Evolutionary conservation across 1,284 basidiomycete genomes (phyloP).

Genomic region (Ustilago loliicola): DNA sequence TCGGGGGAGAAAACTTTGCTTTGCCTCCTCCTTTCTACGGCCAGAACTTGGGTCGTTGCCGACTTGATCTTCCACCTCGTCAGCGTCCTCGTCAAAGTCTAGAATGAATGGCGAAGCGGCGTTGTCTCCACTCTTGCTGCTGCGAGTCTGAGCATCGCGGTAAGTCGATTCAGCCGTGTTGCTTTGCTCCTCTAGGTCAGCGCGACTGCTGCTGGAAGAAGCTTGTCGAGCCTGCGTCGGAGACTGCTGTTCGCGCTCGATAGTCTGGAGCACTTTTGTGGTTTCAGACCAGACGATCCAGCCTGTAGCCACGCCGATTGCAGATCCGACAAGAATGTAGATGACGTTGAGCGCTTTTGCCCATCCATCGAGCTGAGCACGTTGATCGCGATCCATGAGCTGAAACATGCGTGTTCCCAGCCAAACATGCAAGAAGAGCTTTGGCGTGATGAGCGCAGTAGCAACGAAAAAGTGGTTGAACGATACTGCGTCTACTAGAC

Average conservation of each 20-base stretch:
- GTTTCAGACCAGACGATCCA: slow-evolving; percentile 52
- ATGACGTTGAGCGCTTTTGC: slow-evolving; percentile 44
- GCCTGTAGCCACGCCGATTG: slow-evolving; percentile 37
- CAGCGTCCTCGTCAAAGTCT: slow-evolving; percentile 25
- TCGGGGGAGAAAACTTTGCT: slow-evolving; percentile 20
- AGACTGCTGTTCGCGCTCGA: slow-evolving; percentile 22
- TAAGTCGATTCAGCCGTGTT: slow-evolving; percentile 3
- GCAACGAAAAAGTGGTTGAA: slow-evolving; percentile 58
- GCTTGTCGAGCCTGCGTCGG: background rate
- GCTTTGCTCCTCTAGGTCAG: background rate
- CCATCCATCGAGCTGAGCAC: slow-evolving; percentile 45
- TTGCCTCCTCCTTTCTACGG: background rate
- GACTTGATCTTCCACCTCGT: slow-evolving; percentile 9
- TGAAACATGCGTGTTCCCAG: slow-evolving; percentile 62
- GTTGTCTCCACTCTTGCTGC: background rate
- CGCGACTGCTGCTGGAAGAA: background rate
- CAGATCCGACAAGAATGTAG: slow-evolving; percentile 46
- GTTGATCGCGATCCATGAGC: slow-evolving; percentile 56
- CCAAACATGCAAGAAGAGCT: slow-evolving; percentile 66
- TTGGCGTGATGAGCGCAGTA: slow-evolving; percentile 62
- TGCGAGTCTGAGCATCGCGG: slow-evolving; percentile 10
- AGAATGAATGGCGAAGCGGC: slow-evolving; percentile 29
- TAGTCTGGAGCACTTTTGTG: slow-evolving; percentile 29
- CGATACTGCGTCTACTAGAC: slow-evolving; percentile 50
- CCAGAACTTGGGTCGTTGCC: background rate